Evolutionary conservation across 2,329 filamentous ascomycete genomes (phyloP), one percentile per base, ranked within the genome.

Genomic region (Sporothrix luriei): DNA sequence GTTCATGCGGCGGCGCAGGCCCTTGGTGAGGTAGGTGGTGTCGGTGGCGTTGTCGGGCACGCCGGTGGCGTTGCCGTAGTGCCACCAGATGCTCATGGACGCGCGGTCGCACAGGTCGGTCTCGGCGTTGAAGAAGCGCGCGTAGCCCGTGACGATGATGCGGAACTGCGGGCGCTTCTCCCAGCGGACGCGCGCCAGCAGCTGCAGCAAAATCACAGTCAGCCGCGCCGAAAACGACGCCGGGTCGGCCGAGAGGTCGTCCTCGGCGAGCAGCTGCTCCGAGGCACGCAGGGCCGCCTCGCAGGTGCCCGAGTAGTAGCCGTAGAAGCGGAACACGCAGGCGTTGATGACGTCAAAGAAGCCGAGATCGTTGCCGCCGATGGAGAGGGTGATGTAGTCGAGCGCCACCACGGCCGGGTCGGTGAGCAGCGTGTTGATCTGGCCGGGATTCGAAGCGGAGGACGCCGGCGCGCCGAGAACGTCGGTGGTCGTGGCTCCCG

Each of bases 311-410:
- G 80, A 82, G 75, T 82, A 82, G 75, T 82, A 81, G 73, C 80
- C 80, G 74, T 84, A 84, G 74, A 84, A 84, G 43, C 81, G 79
- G 72, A 84, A 84, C 19, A 84, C 80, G 73, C 83, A 84, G 29
- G 81, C 81, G 73, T 84, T 84, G 75, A 84, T 82, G 24, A 84
- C 80, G 49, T 81, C 79, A 72, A 83, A 84, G 76, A 84, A 84
- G 72, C 81, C 82, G 10, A 84, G 77, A 72, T 84, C 82, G 74
- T 84, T 84, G 19, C 82, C 82, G 61, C 82, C 82, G 43, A 84
- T 77, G n/a, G 81, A 83, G 6, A 84, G 76, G 0, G 83, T 78
- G 3, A 81, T 81, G 71, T 84, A 82, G 73, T 82, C 80, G 1
- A 78, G 78, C 0, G 55, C 38, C 11, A 49, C 64, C 10, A 24